Evolutionary conservation across 2,329 filamentous ascomycete genomes (phyloP).

Genomic region (Amphichorda felina): DNA sequence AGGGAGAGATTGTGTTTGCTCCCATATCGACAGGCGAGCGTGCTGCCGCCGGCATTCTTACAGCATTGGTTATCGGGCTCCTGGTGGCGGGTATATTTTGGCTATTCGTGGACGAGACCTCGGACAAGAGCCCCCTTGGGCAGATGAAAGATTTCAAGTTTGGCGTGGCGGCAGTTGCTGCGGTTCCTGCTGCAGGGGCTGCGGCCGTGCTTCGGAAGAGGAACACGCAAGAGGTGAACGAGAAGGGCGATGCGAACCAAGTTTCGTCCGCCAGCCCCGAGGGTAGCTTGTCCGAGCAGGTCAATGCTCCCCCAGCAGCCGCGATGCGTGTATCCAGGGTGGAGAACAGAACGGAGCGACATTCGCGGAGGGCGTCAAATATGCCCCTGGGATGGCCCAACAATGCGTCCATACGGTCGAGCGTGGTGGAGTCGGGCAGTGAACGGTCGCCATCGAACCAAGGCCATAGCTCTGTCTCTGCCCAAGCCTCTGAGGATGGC

Average conservation of each 20-base stretch:
- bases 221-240: slow-evolving; percentile 6
- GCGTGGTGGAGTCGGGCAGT: slow-evolving; percentile 3
- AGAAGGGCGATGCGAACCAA: slow-evolving; percentile 9
- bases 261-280: too few relatives aligned
- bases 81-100: slow-evolving; percentile 41
- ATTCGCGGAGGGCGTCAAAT: slow-evolving; percentile 16
- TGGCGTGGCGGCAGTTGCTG: too few relatives aligned
- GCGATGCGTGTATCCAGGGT: neutral
- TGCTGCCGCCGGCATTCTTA: slow-evolving; percentile 56
- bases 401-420: slow-evolving; percentile 15
- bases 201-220: slow-evolving; percentile 10
- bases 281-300: too few relatives aligned
- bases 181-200: slow-evolving; percentile 11
- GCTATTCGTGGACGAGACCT: slow-evolving; percentile 36
- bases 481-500: too few relatives aligned
- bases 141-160: slow-evolving; percentile 20
- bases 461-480: too few relatives aligned
- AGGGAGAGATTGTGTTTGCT: too few relatives aligned
- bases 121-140: slow-evolving; percentile 16
- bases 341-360: neutral
- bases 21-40: slow-evolving; percentile 44
- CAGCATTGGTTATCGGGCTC: slow-evolving; percentile 40
- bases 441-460: neutral
- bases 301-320: too few relatives aligned
- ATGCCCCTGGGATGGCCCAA: slow-evolving; percentile 26